phyloP scores from a whole-genome alignment of 1,284 basidiomycete genomes.

The Ceratobasidium sp. region DNA sequence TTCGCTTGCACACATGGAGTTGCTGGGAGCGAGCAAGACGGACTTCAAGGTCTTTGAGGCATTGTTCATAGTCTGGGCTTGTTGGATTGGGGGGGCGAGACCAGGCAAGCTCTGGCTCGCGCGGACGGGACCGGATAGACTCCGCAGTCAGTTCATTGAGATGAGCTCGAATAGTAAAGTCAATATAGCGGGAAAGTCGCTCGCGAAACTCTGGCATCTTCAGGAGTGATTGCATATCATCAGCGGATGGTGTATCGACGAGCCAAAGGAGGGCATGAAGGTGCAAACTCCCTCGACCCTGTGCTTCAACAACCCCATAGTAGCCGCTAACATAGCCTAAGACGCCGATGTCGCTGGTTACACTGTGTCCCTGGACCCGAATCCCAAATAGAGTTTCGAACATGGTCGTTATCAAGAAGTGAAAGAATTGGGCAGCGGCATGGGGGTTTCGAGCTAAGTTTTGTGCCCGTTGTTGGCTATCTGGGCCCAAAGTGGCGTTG shows the following conservation, averaged over 20 bases:
- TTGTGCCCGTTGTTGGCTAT: constrained; percentile 51
- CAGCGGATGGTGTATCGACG: constrained; percentile 14
- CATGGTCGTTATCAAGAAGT: constrained; percentile 58
- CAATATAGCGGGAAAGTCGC: neutral
- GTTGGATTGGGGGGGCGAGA: constrained; percentile 32
- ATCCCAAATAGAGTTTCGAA: constrained; percentile 59
- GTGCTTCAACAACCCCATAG: constrained; percentile 54
- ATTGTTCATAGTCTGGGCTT: neutral
- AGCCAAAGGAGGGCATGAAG: constrained; percentile 55
- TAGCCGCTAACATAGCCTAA: constrained; percentile 54
- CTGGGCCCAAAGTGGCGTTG: constrained; percentile 53
- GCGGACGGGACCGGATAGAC: constrained; percentile 45
- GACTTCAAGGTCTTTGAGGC: neutral
- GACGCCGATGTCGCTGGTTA: constrained; percentile 49
- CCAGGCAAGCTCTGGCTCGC: constrained; percentile 49
- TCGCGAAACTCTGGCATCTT: constrained; percentile 13
- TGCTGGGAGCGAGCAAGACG: neutral
- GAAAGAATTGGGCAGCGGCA: constrained; percentile 59
- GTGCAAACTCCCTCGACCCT: constrained; percentile 55
- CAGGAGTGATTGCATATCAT: constrained; percentile 3
- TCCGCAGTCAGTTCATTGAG: constrained; percentile 46
- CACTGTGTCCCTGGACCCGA: neutral
- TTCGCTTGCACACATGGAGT: neutral
- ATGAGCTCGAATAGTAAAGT: constrained; percentile 54
- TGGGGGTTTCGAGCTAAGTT: constrained; percentile 60